Conservation (phyloP, 768 basidiomycete species). For the Suillus americanus region DNA sequence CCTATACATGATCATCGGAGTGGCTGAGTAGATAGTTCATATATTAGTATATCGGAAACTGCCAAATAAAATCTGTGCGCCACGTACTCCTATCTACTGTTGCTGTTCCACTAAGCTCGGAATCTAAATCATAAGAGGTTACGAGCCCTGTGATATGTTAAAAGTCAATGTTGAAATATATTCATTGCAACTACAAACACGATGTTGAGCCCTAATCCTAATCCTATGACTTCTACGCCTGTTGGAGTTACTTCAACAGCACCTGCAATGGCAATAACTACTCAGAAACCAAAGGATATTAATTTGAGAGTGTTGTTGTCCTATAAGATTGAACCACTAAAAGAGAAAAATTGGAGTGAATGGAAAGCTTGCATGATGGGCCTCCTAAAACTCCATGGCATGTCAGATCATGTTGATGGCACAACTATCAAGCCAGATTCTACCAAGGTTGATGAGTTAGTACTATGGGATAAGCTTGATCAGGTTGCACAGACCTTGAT, state of each 20-base stretch:
- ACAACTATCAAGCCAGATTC: background rate
- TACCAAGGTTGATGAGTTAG: too few species aligned
- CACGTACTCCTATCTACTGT: too few species aligned
- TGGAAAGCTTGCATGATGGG: background rate
- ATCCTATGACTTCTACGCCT: background rate
- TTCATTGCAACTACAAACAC: background rate
- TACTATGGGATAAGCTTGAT: too few species aligned
- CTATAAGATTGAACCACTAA: background rate
- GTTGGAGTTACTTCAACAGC: too few species aligned
- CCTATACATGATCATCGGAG: too few species aligned
- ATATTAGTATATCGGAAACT: too few species aligned
- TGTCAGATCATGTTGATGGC: background rate
- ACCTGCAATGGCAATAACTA: background rate
- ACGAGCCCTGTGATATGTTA: background rate
- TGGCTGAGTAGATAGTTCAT: too few species aligned
- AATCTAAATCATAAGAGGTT: background rate
- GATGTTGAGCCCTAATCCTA: background rate
- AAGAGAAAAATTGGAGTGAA: background rate
- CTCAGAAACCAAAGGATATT: background rate
- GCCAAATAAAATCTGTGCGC: too few species aligned
- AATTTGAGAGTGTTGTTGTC: background rate
- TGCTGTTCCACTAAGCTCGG: too few species aligned
- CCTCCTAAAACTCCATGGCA: background rate
- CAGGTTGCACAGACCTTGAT: too few species aligned
- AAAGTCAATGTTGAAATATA: too few species aligned